phyloP scores from a whole-genome alignment of 441 rosid genomes.

The Syzygium malaccense region DNA sequence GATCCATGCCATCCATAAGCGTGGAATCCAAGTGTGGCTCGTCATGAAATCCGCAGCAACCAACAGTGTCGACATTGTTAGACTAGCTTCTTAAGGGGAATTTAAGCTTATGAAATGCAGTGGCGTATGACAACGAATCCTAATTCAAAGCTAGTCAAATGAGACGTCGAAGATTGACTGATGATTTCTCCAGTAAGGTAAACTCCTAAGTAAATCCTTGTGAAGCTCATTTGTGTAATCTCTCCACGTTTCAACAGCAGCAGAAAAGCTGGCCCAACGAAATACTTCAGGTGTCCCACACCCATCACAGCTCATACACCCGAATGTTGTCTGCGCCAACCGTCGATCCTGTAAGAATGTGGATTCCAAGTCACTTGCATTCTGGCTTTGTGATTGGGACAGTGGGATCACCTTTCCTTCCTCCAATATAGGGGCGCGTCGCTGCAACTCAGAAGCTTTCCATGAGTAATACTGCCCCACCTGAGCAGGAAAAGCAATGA shows the following conservation, averaged over 20 bases:
- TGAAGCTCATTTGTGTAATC: conserved; percentile 32
- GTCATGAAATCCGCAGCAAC: not conserved
- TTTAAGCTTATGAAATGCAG: not conserved
- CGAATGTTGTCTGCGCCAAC: conserved; percentile 24
- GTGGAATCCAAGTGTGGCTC: not conserved
- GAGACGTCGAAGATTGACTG: conserved; percentile 34
- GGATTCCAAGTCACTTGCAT: conserved; percentile 26
- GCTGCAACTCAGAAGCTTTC: conserved; percentile 31
- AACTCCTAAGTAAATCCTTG: conserved; percentile 32
- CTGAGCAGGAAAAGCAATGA: conserved; percentile 19
- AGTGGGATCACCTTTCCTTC: conserved; percentile 14
- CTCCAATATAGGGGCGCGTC: conserved; percentile 4
- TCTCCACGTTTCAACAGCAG: conserved; percentile 39
- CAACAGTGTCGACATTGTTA: not conserved
- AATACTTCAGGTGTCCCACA: conserved; percentile 9
- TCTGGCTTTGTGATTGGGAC: conserved; percentile 35
- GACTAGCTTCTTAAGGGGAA: not conserved
- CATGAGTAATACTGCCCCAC: conserved; percentile 58
- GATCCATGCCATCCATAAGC: not conserved
- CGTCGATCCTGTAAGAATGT: conserved; percentile 26
- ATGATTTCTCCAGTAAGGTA: conserved; percentile 57
- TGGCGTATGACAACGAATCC: not conserved
- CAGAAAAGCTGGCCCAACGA: conserved; percentile 28
- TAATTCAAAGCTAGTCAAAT: conserved; percentile 1
- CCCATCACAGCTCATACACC: not conserved